Conservation (phyloP, 2,329 filamentous ascomycete genomes). For the Calonectria honghensis region DNA sequence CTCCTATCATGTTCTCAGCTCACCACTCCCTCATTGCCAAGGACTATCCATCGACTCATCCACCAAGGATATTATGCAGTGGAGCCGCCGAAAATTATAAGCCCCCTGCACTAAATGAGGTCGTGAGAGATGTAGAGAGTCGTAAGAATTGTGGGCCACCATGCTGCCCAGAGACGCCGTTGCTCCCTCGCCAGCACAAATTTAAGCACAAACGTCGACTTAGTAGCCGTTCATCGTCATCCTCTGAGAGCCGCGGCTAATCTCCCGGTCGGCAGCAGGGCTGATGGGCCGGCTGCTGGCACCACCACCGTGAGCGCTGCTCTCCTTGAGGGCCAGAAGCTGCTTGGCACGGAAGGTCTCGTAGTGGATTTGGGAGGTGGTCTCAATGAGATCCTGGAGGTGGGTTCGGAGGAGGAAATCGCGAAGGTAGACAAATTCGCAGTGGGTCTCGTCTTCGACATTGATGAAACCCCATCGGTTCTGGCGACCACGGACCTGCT, state of each 20-base stretch:
- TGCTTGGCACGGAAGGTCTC: slow-evolving; percentile 99
- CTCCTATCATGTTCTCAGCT: slow-evolving; percentile 50
- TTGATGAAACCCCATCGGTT: slow-evolving; percentile 99
- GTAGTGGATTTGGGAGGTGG: slow-evolving; percentile 99
- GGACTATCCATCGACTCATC: slow-evolving; percentile 3
- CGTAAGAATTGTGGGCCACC: slow-evolving; percentile 56
- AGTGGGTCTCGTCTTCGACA: slow-evolving; percentile 99
- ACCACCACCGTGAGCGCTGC: slow-evolving; percentile 86
- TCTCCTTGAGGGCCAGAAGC: slow-evolving; percentile 97
- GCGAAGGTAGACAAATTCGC: slow-evolving; percentile 98
- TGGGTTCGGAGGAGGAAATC: slow-evolving; percentile 99
- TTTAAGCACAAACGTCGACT: slow-evolving; percentile 56
- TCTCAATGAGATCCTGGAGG: slow-evolving; percentile 98
- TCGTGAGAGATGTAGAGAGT: slow-evolving; percentile 57
- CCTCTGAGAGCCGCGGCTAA: slow-evolving; percentile 97
- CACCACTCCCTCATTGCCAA: slow-evolving; percentile 45
- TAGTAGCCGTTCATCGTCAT: slow-evolving; percentile 99
- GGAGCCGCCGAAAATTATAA: slow-evolving; percentile 46
- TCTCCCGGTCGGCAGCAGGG: slow-evolving; percentile 93
- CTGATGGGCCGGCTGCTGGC: slow-evolving; percentile 92
- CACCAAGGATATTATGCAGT: slow-evolving; percentile 16
- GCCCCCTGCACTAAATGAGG: slow-evolving; percentile 55
- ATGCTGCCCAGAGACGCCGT: slow-evolving; percentile 59
- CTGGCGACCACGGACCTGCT: slow-evolving; percentile 97
- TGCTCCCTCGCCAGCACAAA: slow-evolving; percentile 58